Evolutionary conservation across 2,329 filamentous ascomycete species (phyloP).

Genomic region (Beauveria bassiana): DNA sequence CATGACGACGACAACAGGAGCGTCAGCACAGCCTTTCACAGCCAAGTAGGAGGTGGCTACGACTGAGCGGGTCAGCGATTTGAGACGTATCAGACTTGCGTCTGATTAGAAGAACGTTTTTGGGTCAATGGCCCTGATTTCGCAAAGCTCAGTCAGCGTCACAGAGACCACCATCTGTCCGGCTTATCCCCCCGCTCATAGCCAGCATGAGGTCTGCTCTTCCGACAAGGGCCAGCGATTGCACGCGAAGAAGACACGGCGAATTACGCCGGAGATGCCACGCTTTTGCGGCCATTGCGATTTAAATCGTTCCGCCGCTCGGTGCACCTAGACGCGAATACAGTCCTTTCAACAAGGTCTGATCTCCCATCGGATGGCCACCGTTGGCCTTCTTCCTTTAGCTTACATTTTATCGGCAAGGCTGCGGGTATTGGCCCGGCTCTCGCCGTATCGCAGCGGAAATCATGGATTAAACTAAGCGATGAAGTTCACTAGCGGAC

Average conservation of each 20-base stretch:
- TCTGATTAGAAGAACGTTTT: background rate
- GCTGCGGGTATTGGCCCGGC: background rate
- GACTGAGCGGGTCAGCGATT: slow-evolving; percentile 32
- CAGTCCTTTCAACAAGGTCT: slow-evolving; percentile 10
- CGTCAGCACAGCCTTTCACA: slow-evolving; percentile 92
- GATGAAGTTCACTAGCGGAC: background rate
- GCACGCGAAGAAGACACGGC: background rate
- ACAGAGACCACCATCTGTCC: background rate
- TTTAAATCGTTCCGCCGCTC: background rate
- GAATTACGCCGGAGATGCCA: background rate
- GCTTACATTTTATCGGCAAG: background rate
- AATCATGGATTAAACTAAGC: background rate
- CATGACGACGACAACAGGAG: slow-evolving; percentile 94
- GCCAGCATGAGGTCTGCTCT: background rate
- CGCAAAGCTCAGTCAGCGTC: background rate
- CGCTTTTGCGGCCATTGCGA: background rate
- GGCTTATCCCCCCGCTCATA: background rate
- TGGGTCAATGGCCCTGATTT: background rate
- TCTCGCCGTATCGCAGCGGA: background rate
- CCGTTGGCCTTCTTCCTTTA: background rate
- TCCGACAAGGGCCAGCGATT: background rate
- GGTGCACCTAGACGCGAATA: background rate
- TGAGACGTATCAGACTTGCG: background rate
- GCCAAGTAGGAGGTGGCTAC: slow-evolving; percentile 68
- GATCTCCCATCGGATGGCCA: background rate